Evolutionary conservation across 768 basidiomycete genomes (phyloP).

Genomic region (Chalciporus pseudorubinellus): DNA sequence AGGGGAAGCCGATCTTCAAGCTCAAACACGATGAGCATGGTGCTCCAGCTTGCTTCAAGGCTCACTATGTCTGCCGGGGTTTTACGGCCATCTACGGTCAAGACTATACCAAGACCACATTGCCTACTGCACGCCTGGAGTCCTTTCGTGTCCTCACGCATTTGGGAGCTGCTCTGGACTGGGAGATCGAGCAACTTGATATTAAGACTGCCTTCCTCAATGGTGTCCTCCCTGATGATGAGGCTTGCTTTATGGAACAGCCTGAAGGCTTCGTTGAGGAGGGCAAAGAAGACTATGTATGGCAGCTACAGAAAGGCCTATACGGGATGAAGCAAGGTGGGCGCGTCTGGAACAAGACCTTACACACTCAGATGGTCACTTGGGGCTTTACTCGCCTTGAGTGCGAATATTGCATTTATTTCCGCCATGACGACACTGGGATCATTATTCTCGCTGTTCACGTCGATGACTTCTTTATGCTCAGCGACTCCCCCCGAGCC

Average conservation of each 20-base stretch:
- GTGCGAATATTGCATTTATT: constrained; percentile 37
- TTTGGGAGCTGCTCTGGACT: constrained; percentile 32
- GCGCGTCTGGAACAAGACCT: constrained; percentile 33
- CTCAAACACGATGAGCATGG: constrained; percentile 22
- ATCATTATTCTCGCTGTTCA: constrained; percentile 33
- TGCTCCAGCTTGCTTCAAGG: constrained; percentile 31
- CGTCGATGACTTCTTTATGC: constrained; percentile 35
- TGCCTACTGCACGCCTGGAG: constrained; percentile 40
- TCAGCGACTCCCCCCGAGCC: constrained; percentile 9
- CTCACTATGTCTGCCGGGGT: constrained; percentile 41
- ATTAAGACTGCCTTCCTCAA: constrained; percentile 42
- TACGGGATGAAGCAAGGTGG: constrained; percentile 35
- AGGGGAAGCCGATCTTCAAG: constrained; percentile 26
- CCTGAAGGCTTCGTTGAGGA: constrained; percentile 26
- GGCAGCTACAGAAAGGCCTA: constrained; percentile 17
- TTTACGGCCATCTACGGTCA: constrained; percentile 40
- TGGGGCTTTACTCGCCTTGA: constrained; percentile 32
- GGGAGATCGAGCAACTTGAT: constrained; percentile 40
- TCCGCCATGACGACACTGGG: constrained; percentile 3
- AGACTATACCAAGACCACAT: constrained; percentile 43
- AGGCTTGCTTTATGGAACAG: constrained; percentile 25
- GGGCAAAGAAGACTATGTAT: constrained; percentile 10
- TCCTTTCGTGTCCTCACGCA: constrained; percentile 37
- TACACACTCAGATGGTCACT: constrained; percentile 26
- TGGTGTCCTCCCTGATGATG: constrained; percentile 29